A percentile compares a stretch with the other conserved stretches of the same genome.
Conservation (phyloP, 352 stramenopile species). For the Plasmopara muralis region DNA sequence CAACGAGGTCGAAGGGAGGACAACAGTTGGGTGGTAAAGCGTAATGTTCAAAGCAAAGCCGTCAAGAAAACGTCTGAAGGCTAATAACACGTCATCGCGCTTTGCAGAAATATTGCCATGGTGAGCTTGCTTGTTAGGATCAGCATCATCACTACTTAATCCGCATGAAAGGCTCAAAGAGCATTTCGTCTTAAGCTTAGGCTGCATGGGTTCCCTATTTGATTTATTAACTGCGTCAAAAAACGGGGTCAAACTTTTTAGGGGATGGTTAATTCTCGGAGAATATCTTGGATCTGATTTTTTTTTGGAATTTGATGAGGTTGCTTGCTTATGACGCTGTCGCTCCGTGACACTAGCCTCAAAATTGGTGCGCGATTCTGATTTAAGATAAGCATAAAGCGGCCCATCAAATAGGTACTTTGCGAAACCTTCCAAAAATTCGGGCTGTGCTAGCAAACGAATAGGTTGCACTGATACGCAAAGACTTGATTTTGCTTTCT, state of each 20-base stretch:
- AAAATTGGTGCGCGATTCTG: conserved; percentile 12
- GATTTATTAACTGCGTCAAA: conserved; percentile 55
- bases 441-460: conserved; percentile 44
- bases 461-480: conserved; percentile 43
- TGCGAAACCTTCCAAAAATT: conserved; percentile 53
- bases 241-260: conserved; percentile 42
- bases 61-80: conserved; percentile 21
- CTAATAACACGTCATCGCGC: conserved; percentile 4
- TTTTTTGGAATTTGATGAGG: conserved; percentile 19
- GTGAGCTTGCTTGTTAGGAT: conserved; percentile 1
- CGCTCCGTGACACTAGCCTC: conserved; percentile 7
- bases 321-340: conserved; percentile 9
- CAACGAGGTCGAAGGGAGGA: conserved; percentile 39
- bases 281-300: conserved; percentile 17
- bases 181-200: conserved; percentile 13
- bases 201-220: conserved; percentile 18
- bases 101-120: conserved; percentile 5
- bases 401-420: conserved; percentile 55
- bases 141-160: neutral
- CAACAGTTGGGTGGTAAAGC: conserved; percentile 37
- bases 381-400: conserved; percentile 35
- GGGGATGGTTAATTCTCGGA: conserved; percentile 9
- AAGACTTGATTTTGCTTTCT: conserved; percentile 29
- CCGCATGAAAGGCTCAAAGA: neutral
- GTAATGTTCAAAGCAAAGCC: conserved; percentile 32